phyloP scores from a whole-genome alignment of 331 rosid species.

The Erythrophleum ivorense region DNA sequence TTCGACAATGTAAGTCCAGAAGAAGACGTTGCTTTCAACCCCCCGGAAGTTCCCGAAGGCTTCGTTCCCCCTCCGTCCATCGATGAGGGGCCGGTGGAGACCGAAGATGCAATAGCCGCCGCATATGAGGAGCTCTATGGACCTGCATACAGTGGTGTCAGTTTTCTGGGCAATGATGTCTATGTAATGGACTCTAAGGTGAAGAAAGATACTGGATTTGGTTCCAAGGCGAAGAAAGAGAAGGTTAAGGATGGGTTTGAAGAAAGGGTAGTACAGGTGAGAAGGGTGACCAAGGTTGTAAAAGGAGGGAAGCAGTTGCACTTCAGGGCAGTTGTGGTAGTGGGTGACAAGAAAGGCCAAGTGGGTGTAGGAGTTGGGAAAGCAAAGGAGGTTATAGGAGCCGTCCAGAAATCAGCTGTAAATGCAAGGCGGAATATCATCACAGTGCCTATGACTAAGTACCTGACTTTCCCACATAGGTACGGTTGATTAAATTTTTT shows the following conservation, averaged over 20 bases:
- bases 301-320: conserved; percentile 92
- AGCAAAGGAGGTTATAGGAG: conserved; percentile 74
- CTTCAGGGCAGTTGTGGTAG: conserved; percentile 82
- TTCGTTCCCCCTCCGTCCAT: conserved; percentile 68
- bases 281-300: conserved; percentile 92
- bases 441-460: conserved; percentile 82
- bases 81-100: conserved; percentile 73
- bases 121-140: conserved; percentile 90
- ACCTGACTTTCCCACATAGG: conserved; percentile 82
- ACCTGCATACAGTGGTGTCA: conserved; percentile 78
- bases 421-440: conserved; percentile 77
- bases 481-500: conserved; percentile 28
- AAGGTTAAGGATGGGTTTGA: conserved; percentile 85
- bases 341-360: conserved; percentile 88
- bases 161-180: conserved; percentile 72
- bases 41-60: conserved; percentile 84
- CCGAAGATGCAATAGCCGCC: conserved; percentile 77
- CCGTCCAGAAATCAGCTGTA: conserved; percentile 79
- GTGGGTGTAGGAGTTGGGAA: conserved; percentile 92
- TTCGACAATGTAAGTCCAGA: conserved; percentile 63
- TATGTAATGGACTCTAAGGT: conserved; percentile 73
- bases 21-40: conserved; percentile 53
- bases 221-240: conserved; percentile 68
- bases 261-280: conserved; percentile 88
- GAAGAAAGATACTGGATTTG: conserved; percentile 56